Percentiles rank a stretch among this genome's conserved stretches.
Evolutionary conservation across 345 rosid genomes (phyloP).

Genomic region (Pistacia atlantica): DNA sequence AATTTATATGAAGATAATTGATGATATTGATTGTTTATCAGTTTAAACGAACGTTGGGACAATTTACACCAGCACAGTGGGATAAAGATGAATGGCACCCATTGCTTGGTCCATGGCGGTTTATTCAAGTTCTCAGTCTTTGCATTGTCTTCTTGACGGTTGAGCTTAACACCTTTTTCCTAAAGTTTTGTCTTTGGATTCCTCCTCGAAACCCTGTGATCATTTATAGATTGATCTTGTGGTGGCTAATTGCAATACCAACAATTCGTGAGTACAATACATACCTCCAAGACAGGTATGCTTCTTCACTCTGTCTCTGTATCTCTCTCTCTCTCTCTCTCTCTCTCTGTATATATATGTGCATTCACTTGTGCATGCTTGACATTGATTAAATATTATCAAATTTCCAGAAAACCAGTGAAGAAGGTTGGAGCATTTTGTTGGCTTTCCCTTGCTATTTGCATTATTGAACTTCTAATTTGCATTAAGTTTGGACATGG

Average conservation of each 20-base stretch:
- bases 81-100: slow-evolving; percentile 99
- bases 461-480: slow-evolving; percentile 94
- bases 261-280: slow-evolving; percentile 96
- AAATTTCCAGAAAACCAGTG: slow-evolving; percentile 58
- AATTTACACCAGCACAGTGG: slow-evolving; percentile 99
- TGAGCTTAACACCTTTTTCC: slow-evolving; percentile 96
- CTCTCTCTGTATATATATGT: neutral
- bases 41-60: slow-evolving; percentile 91
- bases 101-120: slow-evolving; percentile 94
- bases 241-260: slow-evolving; percentile 99
- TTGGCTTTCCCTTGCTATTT: slow-evolving; percentile 95
- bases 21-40: slow-evolving; percentile 23
- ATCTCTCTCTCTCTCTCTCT: slow-evolving; percentile 17
- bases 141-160: slow-evolving; percentile 85
- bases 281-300: slow-evolving; percentile 89
- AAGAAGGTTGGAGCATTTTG: slow-evolving; percentile 98
- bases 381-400: slow-evolving; percentile 10
- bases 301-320: slow-evolving; percentile 3
- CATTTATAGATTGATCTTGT: slow-evolving; percentile 83
- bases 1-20: neutral
- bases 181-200: slow-evolving; percentile 95
- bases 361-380: neutral
- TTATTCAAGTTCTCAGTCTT: slow-evolving; percentile 89
- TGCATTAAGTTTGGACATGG: slow-evolving; percentile 99
- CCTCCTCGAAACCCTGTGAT: slow-evolving; percentile 96